Conservation (phyloP, 148 eudicot genomes). For the Dianthus caryophyllus region DNA sequence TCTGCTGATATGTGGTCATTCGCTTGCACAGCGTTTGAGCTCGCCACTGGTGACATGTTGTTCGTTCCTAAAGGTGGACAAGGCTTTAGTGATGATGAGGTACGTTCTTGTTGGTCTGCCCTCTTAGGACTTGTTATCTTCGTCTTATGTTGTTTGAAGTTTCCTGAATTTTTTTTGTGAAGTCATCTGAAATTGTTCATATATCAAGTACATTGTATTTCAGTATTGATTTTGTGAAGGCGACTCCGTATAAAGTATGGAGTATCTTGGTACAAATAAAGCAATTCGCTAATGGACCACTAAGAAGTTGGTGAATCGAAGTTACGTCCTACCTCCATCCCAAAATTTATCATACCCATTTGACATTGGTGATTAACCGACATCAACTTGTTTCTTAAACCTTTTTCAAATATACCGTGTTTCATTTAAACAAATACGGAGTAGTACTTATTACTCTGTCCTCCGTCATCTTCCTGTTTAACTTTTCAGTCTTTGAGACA, state of each 20-base stretch:
- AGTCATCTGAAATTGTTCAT: too few relatives aligned
- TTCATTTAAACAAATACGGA: too few relatives aligned
- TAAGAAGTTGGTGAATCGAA: not conserved
- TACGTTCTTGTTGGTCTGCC: constrained; percentile 19
- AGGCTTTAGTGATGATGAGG: constrained; percentile 93
- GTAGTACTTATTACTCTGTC: too few relatives aligned
- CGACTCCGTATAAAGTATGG: too few relatives aligned
- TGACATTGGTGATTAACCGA: not conserved
- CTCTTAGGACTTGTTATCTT: not conserved
- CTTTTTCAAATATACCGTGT: too few relatives aligned
- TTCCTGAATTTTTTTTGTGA: too few relatives aligned
- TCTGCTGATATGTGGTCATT: constrained; percentile 98
- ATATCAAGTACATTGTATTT: not conserved
- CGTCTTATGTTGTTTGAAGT: too few relatives aligned
- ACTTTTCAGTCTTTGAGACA: too few relatives aligned
- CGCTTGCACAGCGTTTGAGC: constrained; percentile 95
- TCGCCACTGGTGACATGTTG: constrained; percentile 97
- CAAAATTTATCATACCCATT: not conserved
- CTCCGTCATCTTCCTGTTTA: too few relatives aligned
- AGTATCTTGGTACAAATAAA: not conserved
- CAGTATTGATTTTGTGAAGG: not conserved
- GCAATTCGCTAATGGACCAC: not conserved
- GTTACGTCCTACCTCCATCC: not conserved
- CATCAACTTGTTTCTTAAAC: not conserved
- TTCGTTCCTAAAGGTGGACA: constrained; percentile 77